These are phyloP conservation scores for Agaricus subrufescens DNA, from an alignment of 768 basidiomycete species.

Conservation along the genomic window DNA sequence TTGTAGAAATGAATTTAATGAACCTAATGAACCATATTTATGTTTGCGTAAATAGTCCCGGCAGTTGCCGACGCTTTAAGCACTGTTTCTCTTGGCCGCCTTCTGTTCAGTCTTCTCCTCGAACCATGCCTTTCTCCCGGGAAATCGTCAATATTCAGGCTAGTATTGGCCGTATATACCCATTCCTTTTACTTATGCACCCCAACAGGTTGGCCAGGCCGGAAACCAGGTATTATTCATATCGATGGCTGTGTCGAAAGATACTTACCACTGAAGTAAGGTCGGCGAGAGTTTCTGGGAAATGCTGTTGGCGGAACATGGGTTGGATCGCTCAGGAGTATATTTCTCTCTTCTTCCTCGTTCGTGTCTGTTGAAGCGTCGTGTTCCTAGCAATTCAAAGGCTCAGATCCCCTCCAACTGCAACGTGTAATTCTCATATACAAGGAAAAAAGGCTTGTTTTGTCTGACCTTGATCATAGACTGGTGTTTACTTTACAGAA, in stretches of 20 bases:
- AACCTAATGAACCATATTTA: too few relatives aligned
- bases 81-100: too few relatives aligned
- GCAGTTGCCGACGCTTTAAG: too few relatives aligned
- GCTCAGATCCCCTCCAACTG: constrained; percentile 70
- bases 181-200: constrained; percentile 6
- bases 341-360: constrained; percentile 15
- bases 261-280: constrained; percentile 18
- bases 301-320: constrained; percentile 83
- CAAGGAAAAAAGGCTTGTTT: background rate
- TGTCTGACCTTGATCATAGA: constrained; percentile 32
- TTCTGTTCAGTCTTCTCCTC: background rate
- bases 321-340: constrained; percentile 70
- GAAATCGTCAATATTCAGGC: constrained; percentile 86
- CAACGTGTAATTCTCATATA: constrained; percentile 43
- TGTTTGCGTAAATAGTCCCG: too few relatives aligned
- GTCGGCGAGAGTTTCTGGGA: constrained; percentile 89
- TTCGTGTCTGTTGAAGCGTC: background rate
- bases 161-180: constrained; percentile 11
- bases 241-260: constrained; percentile 6
- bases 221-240: constrained; percentile 35
- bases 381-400: constrained; percentile 53
- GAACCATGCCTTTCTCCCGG: constrained; percentile 50
- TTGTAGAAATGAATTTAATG: constrained; percentile 25
- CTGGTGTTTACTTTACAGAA: constrained; percentile 80
- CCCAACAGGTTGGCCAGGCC: constrained; percentile 67